Evolutionary conservation across 768 basidiomycete genomes (phyloP).

Genomic region (Hirschioporus abietinus): DNA sequence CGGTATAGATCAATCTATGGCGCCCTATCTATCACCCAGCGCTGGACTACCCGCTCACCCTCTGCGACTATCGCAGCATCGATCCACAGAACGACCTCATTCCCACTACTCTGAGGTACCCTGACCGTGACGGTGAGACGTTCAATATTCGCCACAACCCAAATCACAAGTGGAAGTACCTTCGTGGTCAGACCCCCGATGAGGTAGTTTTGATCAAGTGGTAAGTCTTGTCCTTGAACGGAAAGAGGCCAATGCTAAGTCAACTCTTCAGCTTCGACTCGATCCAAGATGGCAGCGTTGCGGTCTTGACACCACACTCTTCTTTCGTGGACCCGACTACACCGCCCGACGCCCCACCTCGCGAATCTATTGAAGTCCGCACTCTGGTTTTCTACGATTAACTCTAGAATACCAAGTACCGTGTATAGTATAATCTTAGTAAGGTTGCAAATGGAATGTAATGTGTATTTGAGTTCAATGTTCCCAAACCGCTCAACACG

Average conservation of each 20-base stretch:
- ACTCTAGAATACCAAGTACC: not conserved
- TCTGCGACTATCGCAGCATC: conserved; percentile 42
- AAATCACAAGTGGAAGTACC: conserved; percentile 40
- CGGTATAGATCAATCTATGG: conserved; percentile 41
- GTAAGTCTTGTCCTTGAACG: conserved; percentile 25
- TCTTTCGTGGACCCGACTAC: conserved; percentile 30
- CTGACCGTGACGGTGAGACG: conserved; percentile 40
- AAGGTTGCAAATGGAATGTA: not conserved
- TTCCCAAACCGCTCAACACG: too few relatives aligned
- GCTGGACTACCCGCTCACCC: conserved; percentile 42
- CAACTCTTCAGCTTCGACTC: conserved; percentile 26
- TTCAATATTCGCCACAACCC: conserved; percentile 33
- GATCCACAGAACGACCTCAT: conserved; percentile 33
- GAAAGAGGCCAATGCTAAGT: not conserved
- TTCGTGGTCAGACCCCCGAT: conserved; percentile 38
- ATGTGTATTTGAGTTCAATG: not conserved
- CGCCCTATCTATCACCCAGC: conserved; percentile 42
- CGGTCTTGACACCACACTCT: conserved; percentile 28
- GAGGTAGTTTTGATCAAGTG: conserved; percentile 46
- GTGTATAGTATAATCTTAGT: not conserved
- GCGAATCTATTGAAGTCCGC: conserved; percentile 32
- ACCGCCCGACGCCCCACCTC: conserved; percentile 23
- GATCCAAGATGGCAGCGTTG: conserved; percentile 28
- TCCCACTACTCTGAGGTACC: conserved; percentile 33
- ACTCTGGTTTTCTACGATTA: conserved; percentile 31